Evolutionary conservation across 2,329 filamentous ascomycete genomes (phyloP).

Genomic region (Chaetomiaceae sp.): DNA sequence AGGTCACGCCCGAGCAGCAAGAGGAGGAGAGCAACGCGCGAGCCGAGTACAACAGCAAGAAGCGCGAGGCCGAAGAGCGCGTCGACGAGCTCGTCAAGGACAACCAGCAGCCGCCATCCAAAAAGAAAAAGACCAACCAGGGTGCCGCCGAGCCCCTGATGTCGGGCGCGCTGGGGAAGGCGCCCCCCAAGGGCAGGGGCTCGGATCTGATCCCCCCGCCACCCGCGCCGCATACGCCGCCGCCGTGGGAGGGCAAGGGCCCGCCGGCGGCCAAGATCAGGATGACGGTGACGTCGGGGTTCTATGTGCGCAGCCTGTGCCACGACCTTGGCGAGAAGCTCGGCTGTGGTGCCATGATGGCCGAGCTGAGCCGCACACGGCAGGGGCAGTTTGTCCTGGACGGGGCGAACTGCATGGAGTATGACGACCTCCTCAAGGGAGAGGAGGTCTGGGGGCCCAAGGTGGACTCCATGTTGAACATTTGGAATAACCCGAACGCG

Average conservation of each 20-base stretch:
- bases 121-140: conserved; percentile 24
- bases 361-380: conserved; percentile 70
- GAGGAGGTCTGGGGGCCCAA: conserved; percentile 80
- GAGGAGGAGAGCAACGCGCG: conserved; percentile 51
- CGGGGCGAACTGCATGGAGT: conserved; percentile 69
- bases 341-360: conserved; percentile 79
- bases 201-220: conserved; percentile 50
- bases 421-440: conserved; percentile 67
- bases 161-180: conserved; percentile 52
- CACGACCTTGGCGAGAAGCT: conserved; percentile 85
- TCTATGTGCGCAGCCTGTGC: conserved; percentile 91
- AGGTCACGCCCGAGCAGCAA: conserved; percentile 50
- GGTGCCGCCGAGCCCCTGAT: conserved; percentile 41
- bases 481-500: conserved; percentile 28
- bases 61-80: conserved; percentile 53
- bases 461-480: conserved; percentile 51
- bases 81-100: conserved; percentile 55
- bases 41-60: conserved; percentile 52
- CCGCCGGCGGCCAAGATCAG: conserved; percentile 76
- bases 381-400: conserved; percentile 77
- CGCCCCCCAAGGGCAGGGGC: conserved; percentile 45
- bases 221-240: conserved; percentile 43
- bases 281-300: conserved; percentile 91
- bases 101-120: conserved; percentile 18
- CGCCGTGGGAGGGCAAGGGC: conserved; percentile 55